These are phyloP conservation scores for Dioscorea dumetorum DNA, from an alignment of 106 monocot genomes.

Conservation along the genomic window DNA sequence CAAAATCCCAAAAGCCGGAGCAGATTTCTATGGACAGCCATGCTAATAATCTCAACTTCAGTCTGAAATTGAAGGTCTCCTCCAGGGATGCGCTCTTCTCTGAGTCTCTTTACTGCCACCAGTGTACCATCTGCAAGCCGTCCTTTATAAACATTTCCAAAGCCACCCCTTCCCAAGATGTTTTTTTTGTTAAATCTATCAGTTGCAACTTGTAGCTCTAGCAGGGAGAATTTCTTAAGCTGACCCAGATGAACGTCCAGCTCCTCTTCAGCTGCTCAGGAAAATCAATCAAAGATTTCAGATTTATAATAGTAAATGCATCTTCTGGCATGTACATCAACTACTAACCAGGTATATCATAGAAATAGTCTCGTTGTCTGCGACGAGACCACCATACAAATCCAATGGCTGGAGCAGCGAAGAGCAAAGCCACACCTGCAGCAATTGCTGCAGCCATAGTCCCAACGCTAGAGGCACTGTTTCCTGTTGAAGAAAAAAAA, in stretches of 20 bases:
- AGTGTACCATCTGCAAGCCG: constrained; percentile 65
- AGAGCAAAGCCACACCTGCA: constrained; percentile 81
- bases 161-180: constrained; percentile 63
- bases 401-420: constrained; percentile 78
- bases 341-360: constrained; percentile 90
- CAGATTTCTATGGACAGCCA: constrained; percentile 71
- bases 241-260: constrained; percentile 71
- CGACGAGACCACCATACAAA: constrained; percentile 86
- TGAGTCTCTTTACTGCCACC: constrained; percentile 67
- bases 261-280: constrained; percentile 52
- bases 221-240: constrained; percentile 61
- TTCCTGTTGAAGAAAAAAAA: constrained; percentile 23
- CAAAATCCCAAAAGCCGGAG: constrained; percentile 70
- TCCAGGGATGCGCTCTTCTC: constrained; percentile 69
- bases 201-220: constrained; percentile 68
- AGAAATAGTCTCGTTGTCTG: constrained; percentile 83
- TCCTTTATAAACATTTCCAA: constrained; percentile 72
- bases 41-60: constrained; percentile 76
- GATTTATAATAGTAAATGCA: too few species aligned
- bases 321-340: too few species aligned
- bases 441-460: constrained; percentile 92
- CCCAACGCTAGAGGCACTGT: constrained; percentile 58
- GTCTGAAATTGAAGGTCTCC: constrained; percentile 77
- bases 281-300: too few species aligned
- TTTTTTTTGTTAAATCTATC: constrained; percentile 66